Evolutionary conservation across 2,329 filamentous ascomycete species (phyloP).

Genomic region (Escovopsis sp.): DNA sequence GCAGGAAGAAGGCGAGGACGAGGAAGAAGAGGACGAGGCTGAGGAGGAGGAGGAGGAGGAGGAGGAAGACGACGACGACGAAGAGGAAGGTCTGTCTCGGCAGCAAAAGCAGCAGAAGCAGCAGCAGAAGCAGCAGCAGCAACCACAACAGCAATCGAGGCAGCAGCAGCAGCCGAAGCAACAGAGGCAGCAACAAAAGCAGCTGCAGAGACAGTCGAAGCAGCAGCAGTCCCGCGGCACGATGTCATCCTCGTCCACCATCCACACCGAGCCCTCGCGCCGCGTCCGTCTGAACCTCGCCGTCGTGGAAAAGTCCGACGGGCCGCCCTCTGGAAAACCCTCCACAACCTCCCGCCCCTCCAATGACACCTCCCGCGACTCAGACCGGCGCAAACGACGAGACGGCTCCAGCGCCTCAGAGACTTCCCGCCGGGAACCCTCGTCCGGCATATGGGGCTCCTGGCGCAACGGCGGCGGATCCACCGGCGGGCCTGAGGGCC

Average conservation of each 20-base stretch:
- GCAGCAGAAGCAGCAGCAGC: too few relatives aligned
- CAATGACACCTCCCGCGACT: conserved; percentile 9
- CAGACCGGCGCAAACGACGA: conserved; percentile 12
- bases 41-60: too few relatives aligned
- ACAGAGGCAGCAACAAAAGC: too few relatives aligned
- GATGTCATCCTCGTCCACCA: conserved; percentile 15
- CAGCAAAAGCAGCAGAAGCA: too few relatives aligned
- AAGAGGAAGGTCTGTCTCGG: too few relatives aligned
- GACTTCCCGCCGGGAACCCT: conserved; percentile 27
- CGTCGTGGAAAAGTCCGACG: conserved; percentile 28
- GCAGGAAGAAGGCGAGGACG: conserved; percentile 8
- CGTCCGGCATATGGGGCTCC: conserved; percentile 51
- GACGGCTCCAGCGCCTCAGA: conserved; percentile 15
- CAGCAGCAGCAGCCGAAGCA: too few relatives aligned
- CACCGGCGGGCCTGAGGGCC: conserved; percentile 35
- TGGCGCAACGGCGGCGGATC: conserved; percentile 50
- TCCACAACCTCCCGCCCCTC: too few relatives aligned
- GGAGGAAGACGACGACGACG: too few relatives aligned
- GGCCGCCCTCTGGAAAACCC: conserved; percentile 7
- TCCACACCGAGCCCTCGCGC: conserved; percentile 16
- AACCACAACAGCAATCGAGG: too few relatives aligned
- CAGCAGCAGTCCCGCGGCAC: conserved; percentile 17
- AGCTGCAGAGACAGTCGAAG: too few relatives aligned
- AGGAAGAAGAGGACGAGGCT: too few relatives aligned
- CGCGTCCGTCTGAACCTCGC: conserved; percentile 15